Base-by-base conservation (phyloP, 1,284 basidiomycete species). In the Cutaneotrichosporon curvatum region DNA sequence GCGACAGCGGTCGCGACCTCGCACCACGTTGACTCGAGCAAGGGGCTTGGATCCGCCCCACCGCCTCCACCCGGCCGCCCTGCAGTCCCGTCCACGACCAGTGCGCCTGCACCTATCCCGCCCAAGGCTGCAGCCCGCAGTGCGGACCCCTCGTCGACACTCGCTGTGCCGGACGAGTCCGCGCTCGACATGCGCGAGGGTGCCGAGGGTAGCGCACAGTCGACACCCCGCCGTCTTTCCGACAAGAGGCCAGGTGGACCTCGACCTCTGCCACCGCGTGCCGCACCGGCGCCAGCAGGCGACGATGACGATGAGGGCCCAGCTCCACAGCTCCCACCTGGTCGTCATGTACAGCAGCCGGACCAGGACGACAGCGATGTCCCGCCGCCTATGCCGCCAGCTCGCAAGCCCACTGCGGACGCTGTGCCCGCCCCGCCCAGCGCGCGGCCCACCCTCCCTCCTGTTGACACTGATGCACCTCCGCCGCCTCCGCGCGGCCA, bases 341-440 rank as follows among this genome's bases (percentile, higher is more conserved):
- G 12, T 5, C 18, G 18, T 37, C 12, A 37, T 23, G 37, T 14
- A 5, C n/a, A n/a, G n/a, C n/a, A n/a, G n/a, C 14, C 21, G 20
- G 37, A 20, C 35, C 8, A n/a, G 7, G 25, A 38, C 33, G 51
- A 45, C 4, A 48, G 36, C 11, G 44, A 43, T 8, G 47, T 38
- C 6, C 48, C 19, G 35, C 35, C 50, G n/a, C 48, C 47, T 11
- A 49, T 47, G 6, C 52, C 45, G 10, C 45, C 50, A 5, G 34
- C 46, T 14, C 14, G 36, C 25, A 25, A 43, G 32, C 21, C 25
- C 2, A 21, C 36, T 20, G 32, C 11, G 18, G 40, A 43, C 23
- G 28, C 40, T 7, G 46, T n/a, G 18, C 21, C 37, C 1, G 20
- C 36, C 19, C 23, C 40, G 6, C 28, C 36, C 2, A 41, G 38